These are phyloP conservation scores for Dicorynia guianensis DNA, from an alignment of 306 rosid species.

Conservation along the genomic window DNA sequence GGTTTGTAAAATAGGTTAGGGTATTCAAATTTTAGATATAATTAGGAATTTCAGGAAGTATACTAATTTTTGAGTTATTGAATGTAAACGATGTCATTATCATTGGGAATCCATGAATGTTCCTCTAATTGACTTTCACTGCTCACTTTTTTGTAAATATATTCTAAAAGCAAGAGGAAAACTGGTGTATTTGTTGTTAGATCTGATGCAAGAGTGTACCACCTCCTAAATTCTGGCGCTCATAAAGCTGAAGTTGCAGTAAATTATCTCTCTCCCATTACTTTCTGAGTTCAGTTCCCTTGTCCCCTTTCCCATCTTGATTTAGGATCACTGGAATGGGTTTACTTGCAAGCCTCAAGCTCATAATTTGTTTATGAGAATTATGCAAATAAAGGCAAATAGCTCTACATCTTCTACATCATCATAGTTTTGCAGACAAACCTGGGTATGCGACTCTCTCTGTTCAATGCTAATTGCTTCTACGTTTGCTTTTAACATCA, in stretches of 20 bases:
- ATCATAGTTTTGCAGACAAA: no score
- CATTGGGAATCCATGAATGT: no score
- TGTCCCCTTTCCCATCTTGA: background rate
- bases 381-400: constrained; percentile 64
- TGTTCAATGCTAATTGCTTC: no score
- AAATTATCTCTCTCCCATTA: constrained; percentile 34
- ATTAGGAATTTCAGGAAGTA: no score
- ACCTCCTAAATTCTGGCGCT: constrained; percentile 35
- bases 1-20: no score
- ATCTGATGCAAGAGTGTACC: constrained; percentile 64
- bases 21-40: no score
- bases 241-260: constrained; percentile 78
- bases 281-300: background rate
- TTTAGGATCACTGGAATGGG: background rate
- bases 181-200: constrained; percentile 60
- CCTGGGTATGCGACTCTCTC: constrained; percentile 63
- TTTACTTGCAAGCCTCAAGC: constrained; percentile 20
- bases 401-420: constrained; percentile 59
- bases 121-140: no score
- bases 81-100: no score
- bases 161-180: constrained; percentile 71
- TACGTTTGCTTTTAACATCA: no score
- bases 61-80: no score
- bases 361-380: constrained; percentile 35
- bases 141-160: no score